Percentiles rank a stretch among this genome's conserved stretches.
Conservation (phyloP, 1,284 basidiomycete genomes). For the Paramarasmius palmivorus region DNA sequence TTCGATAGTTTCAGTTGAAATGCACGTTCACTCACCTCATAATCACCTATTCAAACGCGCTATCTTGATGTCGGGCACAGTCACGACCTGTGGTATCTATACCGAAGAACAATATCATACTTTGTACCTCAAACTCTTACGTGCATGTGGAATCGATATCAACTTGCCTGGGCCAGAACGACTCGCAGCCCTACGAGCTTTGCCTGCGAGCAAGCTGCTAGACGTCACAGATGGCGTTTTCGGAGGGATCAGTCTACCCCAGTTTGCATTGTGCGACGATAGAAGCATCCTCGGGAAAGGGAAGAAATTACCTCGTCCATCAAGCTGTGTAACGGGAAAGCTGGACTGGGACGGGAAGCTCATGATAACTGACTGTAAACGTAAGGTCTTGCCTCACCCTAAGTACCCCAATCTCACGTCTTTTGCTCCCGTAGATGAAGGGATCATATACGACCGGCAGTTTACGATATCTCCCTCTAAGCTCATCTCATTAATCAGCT, state of each 20-base stretch:
- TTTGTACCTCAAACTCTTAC: neutral
- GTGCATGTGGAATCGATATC: constrained; percentile 1
- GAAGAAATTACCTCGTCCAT: neutral
- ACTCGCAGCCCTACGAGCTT: neutral
- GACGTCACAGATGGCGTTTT: neutral
- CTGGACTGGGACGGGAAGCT: constrained; percentile 1
- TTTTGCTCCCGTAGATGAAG: neutral
- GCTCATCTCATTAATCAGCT: neutral
- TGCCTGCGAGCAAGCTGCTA: neutral
- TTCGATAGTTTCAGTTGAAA: neutral
- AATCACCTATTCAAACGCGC: neutral
- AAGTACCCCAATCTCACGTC: neutral
- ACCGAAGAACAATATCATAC: constrained; percentile 2
- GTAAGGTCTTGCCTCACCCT: neutral
- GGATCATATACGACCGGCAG: constrained; percentile 3
- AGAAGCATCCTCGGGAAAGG: neutral
- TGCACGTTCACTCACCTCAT: neutral
- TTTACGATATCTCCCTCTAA: neutral
- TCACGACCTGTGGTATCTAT: neutral
- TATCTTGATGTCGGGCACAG: constrained; percentile 1
- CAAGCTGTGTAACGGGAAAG: neutral
- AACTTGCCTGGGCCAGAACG: constrained; percentile 2
- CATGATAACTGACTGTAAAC: constrained; percentile 4
- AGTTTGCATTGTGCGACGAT: neutral
- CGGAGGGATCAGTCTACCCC: neutral